Base-by-base conservation (phyloP, 129 eudicot species). In the Ambrosia artemisiifolia region DNA sequence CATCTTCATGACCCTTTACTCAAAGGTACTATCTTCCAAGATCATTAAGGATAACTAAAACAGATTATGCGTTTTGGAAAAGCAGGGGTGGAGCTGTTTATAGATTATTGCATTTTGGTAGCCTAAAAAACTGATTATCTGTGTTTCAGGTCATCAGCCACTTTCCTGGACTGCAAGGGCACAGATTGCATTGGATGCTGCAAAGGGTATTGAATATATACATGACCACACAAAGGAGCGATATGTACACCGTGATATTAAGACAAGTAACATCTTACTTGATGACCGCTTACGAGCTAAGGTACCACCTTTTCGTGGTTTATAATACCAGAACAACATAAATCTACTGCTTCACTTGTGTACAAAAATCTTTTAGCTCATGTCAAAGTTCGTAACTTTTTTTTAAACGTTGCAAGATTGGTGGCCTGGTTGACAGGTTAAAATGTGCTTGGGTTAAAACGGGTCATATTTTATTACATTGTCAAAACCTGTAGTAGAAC, bases 61-160 rank as follows among this genome's bases (percentile, higher is more conserved):
- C n/a, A n/a, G n/a, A n/a, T n/a, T n/a, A n/a, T n/a, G n/a, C n/a
- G n/a, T n/a, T n/a, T n/a, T n/a, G n/a, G n/a, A n/a, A n/a, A n/a
- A n/a, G n/a, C n/a, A n/a, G n/a, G n/a, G n/a, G n/a, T n/a, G n/a
- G n/a, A n/a, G n/a, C n/a, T n/a, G n/a, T n/a, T n/a, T n/a, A n/a
- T n/a, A n/a, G n/a, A n/a, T n/a, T n/a, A n/a, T n/a, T n/a, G n/a
- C n/a, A n/a, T n/a, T n/a, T n/a, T n/a, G n/a, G n/a, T n/a, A n/a
- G n/a, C n/a, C n/a, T n/a, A n/a, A n/a, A n/a, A n/a, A n/a, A n/a
- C n/a, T n/a, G n/a, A n/a, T n/a, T n/a, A n/a, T n/a, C n/a, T n/a
- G n/a, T n/a, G n/a, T n/a, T n/a, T n/a, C 82, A 90, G 96, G 95
- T 83, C 87, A 87, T 47, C 94, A 85, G 78, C 94, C 96, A 71